These are phyloP conservation scores for Leccinum boreale DNA, from an alignment of 768 basidiomycete genomes.

Conservation along the genomic window DNA sequence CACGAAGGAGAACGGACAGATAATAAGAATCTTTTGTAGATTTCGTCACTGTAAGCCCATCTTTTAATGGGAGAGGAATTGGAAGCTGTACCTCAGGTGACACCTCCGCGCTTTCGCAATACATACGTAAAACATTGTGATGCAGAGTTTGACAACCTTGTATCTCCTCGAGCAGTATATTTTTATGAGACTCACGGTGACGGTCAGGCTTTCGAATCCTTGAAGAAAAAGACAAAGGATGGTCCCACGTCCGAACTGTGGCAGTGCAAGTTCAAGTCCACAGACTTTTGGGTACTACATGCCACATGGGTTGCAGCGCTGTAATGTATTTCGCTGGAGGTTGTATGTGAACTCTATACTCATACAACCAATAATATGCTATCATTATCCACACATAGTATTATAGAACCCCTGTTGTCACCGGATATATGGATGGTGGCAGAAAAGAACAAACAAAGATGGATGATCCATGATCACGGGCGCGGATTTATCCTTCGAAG, in stretches of 20 bases:
- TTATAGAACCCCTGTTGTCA: neutral
- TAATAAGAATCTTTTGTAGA: neutral
- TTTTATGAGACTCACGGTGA: neutral
- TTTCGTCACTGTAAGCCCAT: neutral
- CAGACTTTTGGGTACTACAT: constrained; percentile 15
- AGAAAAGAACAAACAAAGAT: neutral
- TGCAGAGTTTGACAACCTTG: neutral
- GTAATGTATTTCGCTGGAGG: constrained; percentile 61
- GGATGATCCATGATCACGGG: constrained; percentile 5
- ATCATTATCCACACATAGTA: neutral
- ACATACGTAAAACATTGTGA: neutral
- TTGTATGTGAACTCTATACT: constrained; percentile 49
- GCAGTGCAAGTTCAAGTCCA: no score
- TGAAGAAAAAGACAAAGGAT: neutral
- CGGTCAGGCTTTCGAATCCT: neutral
- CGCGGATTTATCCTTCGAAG: constrained; percentile 10
- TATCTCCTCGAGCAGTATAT: neutral
- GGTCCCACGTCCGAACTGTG: no score
- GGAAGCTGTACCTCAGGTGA: neutral
- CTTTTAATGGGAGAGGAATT: neutral
- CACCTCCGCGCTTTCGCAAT: neutral
- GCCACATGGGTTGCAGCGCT: constrained; percentile 34
- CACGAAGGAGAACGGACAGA: neutral
- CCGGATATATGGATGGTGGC: neutral
- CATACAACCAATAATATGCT: neutral